These are phyloP conservation scores for Trichophyton benhamiae DNA, from an alignment of 2,329 filamentous ascomycete genomes.

Conservation along the genomic window DNA sequence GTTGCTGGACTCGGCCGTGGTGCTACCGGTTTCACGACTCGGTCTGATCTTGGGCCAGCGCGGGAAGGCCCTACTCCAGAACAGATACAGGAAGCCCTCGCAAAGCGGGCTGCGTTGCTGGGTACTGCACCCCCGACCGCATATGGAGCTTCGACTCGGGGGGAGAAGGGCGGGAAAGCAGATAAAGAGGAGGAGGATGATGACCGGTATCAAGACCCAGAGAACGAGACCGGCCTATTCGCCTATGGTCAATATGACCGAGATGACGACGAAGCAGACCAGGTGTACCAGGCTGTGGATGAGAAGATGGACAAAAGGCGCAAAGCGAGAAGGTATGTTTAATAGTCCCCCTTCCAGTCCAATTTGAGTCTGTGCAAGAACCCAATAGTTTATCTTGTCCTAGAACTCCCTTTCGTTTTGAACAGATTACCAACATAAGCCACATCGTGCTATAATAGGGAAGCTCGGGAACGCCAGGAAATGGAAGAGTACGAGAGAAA, in stretches of 20 bases:
- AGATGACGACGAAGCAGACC: conserved; percentile 93
- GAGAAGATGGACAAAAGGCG: conserved; percentile 91
- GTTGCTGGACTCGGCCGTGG: conserved; percentile 95
- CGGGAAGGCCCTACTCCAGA: conserved; percentile 92
- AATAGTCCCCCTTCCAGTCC: conserved; percentile 11
- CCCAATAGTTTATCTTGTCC: conserved; percentile 54
- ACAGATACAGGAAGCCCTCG: conserved; percentile 94
- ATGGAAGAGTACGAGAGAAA: conserved; percentile 90
- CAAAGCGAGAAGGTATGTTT: conserved; percentile 71
- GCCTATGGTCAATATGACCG: conserved; percentile 92
- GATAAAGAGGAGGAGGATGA: conserved; percentile 64
- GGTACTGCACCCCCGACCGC: conserved; percentile 58
- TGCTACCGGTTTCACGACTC: conserved; percentile 93
- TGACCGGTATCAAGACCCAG: conserved; percentile 83
- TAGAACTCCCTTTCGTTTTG: conserved; percentile 44
- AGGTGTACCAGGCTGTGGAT: conserved; percentile 90
- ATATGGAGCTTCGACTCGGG: conserved; percentile 52
- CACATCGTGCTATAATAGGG: conserved; percentile 53
- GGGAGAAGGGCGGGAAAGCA: conserved; percentile 50
- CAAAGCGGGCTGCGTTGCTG: conserved; percentile 78
- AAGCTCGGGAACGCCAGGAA: conserved; percentile 85
- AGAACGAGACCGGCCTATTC: conserved; percentile 93
- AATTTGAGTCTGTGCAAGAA: conserved; percentile 25
- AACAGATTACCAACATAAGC: conserved; percentile 65
- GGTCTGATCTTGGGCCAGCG: conserved; percentile 89